A percentile compares a stretch with the other conserved stretches of the same genome.
phyloP scores from a whole-genome alignment of 495 filamentous ascomycete genomes.

The Podospora sp. region DNA sequence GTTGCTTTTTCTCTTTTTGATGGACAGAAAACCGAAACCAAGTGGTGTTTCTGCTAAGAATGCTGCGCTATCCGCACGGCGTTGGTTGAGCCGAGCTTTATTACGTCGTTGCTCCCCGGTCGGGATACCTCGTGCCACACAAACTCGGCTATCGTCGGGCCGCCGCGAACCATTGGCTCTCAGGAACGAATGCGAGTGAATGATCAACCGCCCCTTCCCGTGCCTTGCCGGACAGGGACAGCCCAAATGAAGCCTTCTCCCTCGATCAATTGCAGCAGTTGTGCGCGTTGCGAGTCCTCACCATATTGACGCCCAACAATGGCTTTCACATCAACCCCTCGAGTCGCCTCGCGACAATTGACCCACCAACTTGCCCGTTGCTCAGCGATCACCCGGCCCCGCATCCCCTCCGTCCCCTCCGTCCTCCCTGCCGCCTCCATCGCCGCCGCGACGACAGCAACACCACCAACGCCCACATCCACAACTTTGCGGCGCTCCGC shows the following conservation, averaged over 20 bases:
- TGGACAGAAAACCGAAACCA: background rate
- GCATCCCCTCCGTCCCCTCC: constrained; percentile 1
- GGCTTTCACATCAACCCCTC: constrained; percentile 40
- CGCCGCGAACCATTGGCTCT: constrained; percentile 21
- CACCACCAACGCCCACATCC: constrained; percentile 6
- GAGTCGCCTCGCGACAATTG: constrained; percentile 48
- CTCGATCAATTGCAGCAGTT: background rate
- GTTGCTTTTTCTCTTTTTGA: background rate
- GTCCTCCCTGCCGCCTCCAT: background rate
- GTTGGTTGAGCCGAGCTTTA: constrained; percentile 8
- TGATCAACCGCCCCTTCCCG: background rate
- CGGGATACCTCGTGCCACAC: constrained; percentile 28
- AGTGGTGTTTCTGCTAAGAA: background rate
- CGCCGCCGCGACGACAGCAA: constrained; percentile 17
- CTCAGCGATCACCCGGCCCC: background rate
- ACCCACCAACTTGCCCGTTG: constrained; percentile 36
- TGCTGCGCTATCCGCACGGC: background rate
- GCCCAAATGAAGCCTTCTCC: constrained; percentile 4
- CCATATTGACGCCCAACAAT: constrained; percentile 28
- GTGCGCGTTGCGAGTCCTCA: background rate
- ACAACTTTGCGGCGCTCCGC: constrained; percentile 27
- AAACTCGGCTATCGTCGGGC: constrained; percentile 40
- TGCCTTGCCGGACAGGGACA: background rate
- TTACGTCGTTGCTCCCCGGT: constrained; percentile 15
- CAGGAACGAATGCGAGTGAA: constrained; percentile 17